phyloP scores from a whole-genome alignment of 768 basidiomycete genomes.

The Kwoniella bestiolae region DNA sequence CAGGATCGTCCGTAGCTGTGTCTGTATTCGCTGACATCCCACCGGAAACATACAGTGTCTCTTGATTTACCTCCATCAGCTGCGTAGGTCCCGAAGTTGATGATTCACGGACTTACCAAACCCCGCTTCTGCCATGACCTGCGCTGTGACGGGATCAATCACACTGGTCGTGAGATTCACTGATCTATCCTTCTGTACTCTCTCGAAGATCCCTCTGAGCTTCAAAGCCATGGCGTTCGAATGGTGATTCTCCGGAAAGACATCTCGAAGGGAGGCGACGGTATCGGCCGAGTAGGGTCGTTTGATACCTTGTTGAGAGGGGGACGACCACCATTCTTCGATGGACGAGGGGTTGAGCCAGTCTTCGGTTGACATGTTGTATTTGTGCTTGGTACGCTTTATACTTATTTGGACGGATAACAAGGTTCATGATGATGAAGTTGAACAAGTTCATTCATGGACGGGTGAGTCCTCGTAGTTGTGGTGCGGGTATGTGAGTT shows the following conservation, averaged over 20 bases:
- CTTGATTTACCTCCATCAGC: conserved; percentile 44
- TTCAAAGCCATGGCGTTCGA: conserved; percentile 83
- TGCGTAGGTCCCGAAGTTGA: background rate
- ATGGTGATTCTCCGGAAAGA: conserved; percentile 76
- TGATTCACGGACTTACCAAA: conserved; percentile 23
- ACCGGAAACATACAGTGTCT: conserved; percentile 88
- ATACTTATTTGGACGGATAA: no score
- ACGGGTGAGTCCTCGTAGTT: background rate
- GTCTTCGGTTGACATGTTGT: conserved; percentile 11
- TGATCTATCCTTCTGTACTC: conserved; percentile 66
- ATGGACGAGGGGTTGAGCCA: conserved; percentile 25
- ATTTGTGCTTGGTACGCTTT: no score
- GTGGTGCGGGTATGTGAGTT: no score
- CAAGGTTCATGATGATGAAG: no score
- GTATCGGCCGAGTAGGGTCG: conserved; percentile 78
- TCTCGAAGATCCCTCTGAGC: conserved; percentile 70
- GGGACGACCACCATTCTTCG: conserved; percentile 71
- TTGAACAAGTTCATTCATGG: no score
- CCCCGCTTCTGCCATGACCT: conserved; percentile 59
- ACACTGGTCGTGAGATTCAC: conserved; percentile 92
- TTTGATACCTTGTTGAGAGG: conserved; percentile 73
- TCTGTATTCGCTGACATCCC: conserved; percentile 74
- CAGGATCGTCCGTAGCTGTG: conserved; percentile 10
- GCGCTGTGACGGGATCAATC: conserved; percentile 73
- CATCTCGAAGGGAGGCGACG: conserved; percentile 88